phyloP scores from a whole-genome alignment of 768 basidiomycete genomes.

The Kwoniella europaea region DNA sequence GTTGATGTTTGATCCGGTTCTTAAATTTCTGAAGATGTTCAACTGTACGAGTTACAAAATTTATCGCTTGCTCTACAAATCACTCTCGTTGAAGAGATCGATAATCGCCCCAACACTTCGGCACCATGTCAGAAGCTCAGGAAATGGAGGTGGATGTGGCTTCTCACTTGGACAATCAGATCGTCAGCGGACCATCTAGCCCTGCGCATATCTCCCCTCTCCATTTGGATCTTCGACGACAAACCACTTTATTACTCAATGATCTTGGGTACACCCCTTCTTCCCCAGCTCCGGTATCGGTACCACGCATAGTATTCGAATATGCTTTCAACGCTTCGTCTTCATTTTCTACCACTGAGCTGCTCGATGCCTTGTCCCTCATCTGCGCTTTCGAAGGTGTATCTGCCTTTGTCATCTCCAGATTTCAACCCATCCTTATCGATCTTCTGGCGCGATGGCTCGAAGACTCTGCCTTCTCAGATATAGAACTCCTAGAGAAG shows the following conservation, averaged over 20 bases:
- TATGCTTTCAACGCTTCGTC: constrained; percentile 4
- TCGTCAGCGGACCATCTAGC: no score
- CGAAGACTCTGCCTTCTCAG: constrained; percentile 63
- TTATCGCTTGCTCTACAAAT: not conserved
- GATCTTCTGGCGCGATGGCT: constrained; percentile 82
- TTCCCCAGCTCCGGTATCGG: constrained; percentile 7
- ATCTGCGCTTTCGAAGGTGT: constrained; percentile 69
- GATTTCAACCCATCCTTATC: constrained; percentile 76
- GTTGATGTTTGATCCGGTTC: not conserved
- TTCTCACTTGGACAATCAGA: not conserved
- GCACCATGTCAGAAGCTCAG: constrained; percentile 12
- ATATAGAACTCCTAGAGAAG: constrained; percentile 46
- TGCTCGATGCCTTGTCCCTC: constrained; percentile 67
- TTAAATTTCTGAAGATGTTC: constrained; percentile 18
- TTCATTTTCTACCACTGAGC: constrained; percentile 9
- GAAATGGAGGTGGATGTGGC: not conserved
- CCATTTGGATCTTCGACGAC: constrained; percentile 17
- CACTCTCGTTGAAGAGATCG: not conserved
- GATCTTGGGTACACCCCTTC: constrained; percentile 26
- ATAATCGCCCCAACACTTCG: not conserved
- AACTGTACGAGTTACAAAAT: not conserved
- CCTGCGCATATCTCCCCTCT: constrained; percentile 10
- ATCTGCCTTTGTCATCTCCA: constrained; percentile 67
- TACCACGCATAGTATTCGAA: constrained; percentile 34
- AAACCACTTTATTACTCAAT: constrained; percentile 13